Base-by-base conservation (phyloP, 2,329 filamentous ascomycete genomes). In the Lecanoromycetidae sp. region DNA sequence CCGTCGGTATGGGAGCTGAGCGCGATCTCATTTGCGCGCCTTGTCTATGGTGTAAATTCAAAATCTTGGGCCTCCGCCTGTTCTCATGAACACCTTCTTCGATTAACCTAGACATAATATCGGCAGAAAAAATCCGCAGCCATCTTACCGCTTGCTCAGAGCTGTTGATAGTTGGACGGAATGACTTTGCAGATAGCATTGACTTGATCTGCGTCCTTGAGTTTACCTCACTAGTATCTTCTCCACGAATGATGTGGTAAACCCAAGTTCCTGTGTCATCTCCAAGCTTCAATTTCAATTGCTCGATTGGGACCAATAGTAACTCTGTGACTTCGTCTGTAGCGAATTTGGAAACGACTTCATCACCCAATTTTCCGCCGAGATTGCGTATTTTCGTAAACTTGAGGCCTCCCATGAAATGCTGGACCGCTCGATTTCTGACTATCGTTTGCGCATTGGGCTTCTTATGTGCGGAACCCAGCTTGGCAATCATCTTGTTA, bases 111-210 rank as follows among this genome's bases (percentile, higher is more conserved):
- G 85, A 82, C 64, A 84, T 91, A 43, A 98, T 94, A 61, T 98
- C 91, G 1, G 87, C 85, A 4, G 77, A 80, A 61, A 96, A 96
- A 46, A 98, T 95, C 9, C 82, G 75, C 32, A 98, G 70, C 91
- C 91, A 98, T 51, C 80, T 80, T 20, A 76, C 70, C 1, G 82
- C 90, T 61, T 94, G 85, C 19, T 91, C 86, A 15, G 77, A 68
- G 2, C 73, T 82, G 55, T 79, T 84, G 60, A 96, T 90, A 47
- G 75, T 79, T 0, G 91, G 91, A 22, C 85, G 75, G 59, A 98
- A 98, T 0, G 87, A 93, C 61, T 98, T 98, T 17, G 91, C 88
- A 1, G 87, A 95, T 12, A 96, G 71, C 88, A 98, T 96, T 13
- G 84, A 91, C 63, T 96, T 95, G 68, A 95, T 94, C 58, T 91